Percentiles rank a stretch among this genome's conserved stretches.
These are phyloP conservation scores for Hsuehochloa calcarea DNA, from an alignment of 176 grass and related monocot genomes.

Conservation along the genomic window DNA sequence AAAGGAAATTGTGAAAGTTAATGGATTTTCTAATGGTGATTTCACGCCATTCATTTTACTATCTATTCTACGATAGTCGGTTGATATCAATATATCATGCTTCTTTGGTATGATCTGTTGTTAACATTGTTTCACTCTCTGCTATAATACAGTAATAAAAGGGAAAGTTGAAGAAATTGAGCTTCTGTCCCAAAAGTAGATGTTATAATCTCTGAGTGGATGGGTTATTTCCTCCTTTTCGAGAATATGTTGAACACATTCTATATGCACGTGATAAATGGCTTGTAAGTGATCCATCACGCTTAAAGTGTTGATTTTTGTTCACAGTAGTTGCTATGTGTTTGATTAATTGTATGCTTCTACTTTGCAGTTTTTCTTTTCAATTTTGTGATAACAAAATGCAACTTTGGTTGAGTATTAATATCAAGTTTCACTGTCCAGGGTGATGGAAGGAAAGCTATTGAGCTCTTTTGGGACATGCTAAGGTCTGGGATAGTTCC, in stretches of 20 bases:
- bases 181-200: constrained; percentile 80
- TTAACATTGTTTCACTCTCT: not conserved
- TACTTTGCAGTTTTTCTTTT: not conserved
- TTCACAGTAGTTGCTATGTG: not conserved
- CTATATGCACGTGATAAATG: constrained; percentile 98
- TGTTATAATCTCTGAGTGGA: constrained; percentile 96
- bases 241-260: constrained; percentile 99
- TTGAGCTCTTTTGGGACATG: too few species aligned
- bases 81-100: not conserved
- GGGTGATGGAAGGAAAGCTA: too few species aligned
- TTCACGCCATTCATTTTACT: not conserved
- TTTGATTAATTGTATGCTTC: not conserved
- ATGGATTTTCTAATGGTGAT: constrained; percentile 84
- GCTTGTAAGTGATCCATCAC: constrained; percentile 68
- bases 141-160: constrained; percentile 91
- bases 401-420: not conserved
- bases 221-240: constrained; percentile 98
- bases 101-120: not conserved
- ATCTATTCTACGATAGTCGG: not conserved
- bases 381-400: not conserved
- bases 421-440: too few species aligned
- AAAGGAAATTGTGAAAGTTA: constrained; percentile 82
- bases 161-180: constrained; percentile 98
- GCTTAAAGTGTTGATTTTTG: constrained; percentile 12
- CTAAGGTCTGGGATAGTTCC: too few species aligned